Base-by-base conservation (phyloP, 139 green algal genomes). In the Closterium sp. region DNA sequence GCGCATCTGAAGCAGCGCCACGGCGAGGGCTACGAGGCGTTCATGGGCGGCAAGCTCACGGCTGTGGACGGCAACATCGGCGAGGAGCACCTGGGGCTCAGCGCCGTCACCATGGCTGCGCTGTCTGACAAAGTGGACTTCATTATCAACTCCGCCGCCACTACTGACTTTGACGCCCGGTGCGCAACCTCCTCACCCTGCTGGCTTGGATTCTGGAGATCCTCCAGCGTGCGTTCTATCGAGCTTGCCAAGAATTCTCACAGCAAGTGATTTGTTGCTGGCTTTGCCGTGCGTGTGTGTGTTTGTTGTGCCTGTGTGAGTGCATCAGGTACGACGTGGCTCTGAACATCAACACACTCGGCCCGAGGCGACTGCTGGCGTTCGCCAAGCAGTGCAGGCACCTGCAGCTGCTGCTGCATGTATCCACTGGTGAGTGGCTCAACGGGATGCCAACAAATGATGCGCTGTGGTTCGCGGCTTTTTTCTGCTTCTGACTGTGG, bases 301-400 rank as follows among this genome's bases (percentile, higher is more conserved):
- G 55, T 4, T 76, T 66, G 3, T 8, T 66, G 16, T 76, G 55
- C 55, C 38, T 55, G 38, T 12, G 16, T 28, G 55, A 28, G 55
- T 76, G 55, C n/a, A n/a, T 86, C 90, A 93, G 90, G 86, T 94
- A 93, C 76, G 92, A 94, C 87, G 81, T 91, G 43, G 89, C 92
- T 3, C 9, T 94, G 38, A 88, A 84, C 25, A 64, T 94, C 32
- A 94, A 94, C 89, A 93, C 89, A 10, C 87, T 93, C 4, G 92
- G 92, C 6, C 25, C 89, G 0, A 43, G 33, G 36, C 36, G 88
- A 30, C 16, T 88, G 33, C 21, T 88, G 30, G 69, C 83, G 21
- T 88, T 94, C 32, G 92, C 92, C 31, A 84, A 86, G 36, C 34
- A 32, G 7, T 94, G 92, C 85, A 30, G 10, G 25, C 35, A 93